Evolutionary conservation across 495 filamentous ascomycete species (phyloP).

Genomic region (Penicillium ucsense): DNA sequence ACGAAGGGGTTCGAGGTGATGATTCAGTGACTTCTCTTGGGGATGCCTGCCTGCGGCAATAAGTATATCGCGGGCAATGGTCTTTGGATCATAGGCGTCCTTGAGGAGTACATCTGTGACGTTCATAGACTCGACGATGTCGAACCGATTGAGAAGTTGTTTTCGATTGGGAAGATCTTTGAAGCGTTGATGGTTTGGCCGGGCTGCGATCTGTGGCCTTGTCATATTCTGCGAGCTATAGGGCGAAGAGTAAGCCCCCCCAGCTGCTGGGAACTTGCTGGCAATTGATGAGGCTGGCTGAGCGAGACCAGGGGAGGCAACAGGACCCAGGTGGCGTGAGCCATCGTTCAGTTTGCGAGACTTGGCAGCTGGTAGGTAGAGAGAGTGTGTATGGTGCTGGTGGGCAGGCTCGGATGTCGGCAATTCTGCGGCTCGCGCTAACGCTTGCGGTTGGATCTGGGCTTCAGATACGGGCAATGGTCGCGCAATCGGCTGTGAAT

Average conservation of each 20-base stretch:
- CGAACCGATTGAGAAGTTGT: slow-evolving; percentile 9
- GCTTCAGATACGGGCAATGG: too few relatives aligned
- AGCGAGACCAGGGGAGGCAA: not conserved
- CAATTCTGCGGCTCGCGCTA: too few relatives aligned
- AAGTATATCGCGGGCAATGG: slow-evolving; percentile 58
- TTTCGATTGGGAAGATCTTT: not conserved
- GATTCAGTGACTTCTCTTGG: slow-evolving; percentile 45
- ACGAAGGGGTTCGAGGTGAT: slow-evolving; percentile 44
- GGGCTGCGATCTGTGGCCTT: too few relatives aligned
- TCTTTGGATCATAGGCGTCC: slow-evolving; percentile 45
- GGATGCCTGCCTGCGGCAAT: slow-evolving; percentile 53
- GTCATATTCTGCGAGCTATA: too few relatives aligned
- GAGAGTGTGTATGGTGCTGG: not conserved
- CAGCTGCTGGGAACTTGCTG: too few relatives aligned
- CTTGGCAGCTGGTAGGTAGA: not conserved
- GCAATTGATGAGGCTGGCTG: not conserved
- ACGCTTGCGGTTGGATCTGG: too few relatives aligned
- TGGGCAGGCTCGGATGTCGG: not conserved
- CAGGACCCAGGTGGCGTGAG: not conserved
- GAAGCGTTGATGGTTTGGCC: not conserved
- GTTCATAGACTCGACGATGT: slow-evolving; percentile 37
- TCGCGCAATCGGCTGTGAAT: too few relatives aligned
- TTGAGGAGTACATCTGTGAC: slow-evolving; percentile 31
- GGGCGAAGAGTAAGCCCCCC: too few relatives aligned
- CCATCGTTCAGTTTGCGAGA: slow-evolving; percentile 4